phyloP scores from a whole-genome alignment of 2,329 filamentous ascomycete species.

The Sordariomycetes sp. region DNA sequence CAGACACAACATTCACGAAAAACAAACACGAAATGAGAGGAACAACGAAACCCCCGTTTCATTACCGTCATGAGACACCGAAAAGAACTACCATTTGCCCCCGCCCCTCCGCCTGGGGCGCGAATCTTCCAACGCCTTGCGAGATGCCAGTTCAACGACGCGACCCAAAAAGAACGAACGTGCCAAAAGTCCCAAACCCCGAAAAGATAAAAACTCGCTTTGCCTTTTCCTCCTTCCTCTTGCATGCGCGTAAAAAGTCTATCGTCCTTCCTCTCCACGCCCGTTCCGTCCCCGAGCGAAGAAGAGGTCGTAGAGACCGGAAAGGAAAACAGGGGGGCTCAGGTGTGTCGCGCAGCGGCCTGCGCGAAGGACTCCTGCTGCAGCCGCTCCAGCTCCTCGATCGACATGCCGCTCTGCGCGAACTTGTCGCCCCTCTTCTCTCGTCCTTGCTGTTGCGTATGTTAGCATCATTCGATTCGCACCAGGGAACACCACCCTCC shows the following conservation, averaged over 20 bases:
- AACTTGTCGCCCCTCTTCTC: conserved; percentile 98
- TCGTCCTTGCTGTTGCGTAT: conserved; percentile 49
- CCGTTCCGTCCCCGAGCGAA: background rate
- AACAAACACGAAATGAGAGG: no score
- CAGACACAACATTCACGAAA: no score
- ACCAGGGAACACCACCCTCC: no score
- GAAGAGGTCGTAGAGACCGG: background rate
- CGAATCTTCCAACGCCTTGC: background rate
- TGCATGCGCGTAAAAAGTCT: background rate
- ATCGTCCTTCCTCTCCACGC: background rate
- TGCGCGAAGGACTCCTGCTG: conserved; percentile 87
- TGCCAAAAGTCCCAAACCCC: background rate
- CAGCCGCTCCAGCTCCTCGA: conserved; percentile 79
- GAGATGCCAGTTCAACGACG: background rate
- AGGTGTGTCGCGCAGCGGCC: conserved; percentile 30
- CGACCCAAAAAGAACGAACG: background rate
- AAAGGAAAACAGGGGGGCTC: background rate
- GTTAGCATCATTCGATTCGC: conserved; percentile 36
- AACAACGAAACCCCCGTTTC: no score
- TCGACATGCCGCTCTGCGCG: conserved; percentile 82
- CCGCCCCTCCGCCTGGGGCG: background rate
- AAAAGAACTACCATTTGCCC: background rate
- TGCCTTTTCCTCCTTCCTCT: background rate
- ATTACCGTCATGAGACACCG: background rate
- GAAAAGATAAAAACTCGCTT: no score